These are phyloP conservation scores for Epichloe sibirici DNA, from an alignment of 2,329 filamentous ascomycete genomes.

Conservation along the genomic window DNA sequence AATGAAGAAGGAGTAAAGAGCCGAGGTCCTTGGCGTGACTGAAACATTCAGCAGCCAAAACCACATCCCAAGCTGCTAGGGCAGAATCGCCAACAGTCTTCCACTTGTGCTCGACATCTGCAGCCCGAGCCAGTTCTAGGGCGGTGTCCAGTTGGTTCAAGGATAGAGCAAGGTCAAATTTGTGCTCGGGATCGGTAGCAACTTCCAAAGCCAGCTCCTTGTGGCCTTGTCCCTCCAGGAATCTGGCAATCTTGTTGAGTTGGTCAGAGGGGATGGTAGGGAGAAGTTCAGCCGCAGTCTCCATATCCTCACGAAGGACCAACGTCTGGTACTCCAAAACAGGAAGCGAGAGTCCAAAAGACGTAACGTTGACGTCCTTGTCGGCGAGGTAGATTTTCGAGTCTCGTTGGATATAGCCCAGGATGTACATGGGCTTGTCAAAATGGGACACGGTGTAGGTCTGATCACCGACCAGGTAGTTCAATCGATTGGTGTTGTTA, in stretches of 20 bases:
- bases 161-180: slow-evolving; percentile 80
- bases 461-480: slow-evolving; percentile 96
- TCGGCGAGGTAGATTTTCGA: slow-evolving; percentile 91
- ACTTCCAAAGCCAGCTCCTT: slow-evolving; percentile 93
- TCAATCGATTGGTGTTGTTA: slow-evolving; percentile 88
- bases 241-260: slow-evolving; percentile 95
- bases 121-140: slow-evolving; percentile 67
- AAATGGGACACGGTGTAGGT: slow-evolving; percentile 97
- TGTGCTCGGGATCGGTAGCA: slow-evolving; percentile 88
- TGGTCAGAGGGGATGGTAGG: slow-evolving; percentile 79
- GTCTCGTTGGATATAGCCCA: slow-evolving; percentile 91
- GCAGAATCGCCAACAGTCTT: slow-evolving; percentile 93
- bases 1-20: slow-evolving; percentile 77
- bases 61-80: slow-evolving; percentile 73
- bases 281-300: slow-evolving; percentile 76
- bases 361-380: slow-evolving; percentile 87
- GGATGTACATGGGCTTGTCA: slow-evolving; percentile 85
- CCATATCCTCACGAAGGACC: slow-evolving; percentile 86
- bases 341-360: slow-evolving; percentile 78
- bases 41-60: slow-evolving; percentile 87
- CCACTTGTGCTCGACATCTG: slow-evolving; percentile 94
- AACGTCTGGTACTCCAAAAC: slow-evolving; percentile 96
- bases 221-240: slow-evolving; percentile 92
- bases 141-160: slow-evolving; percentile 78
- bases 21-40: slow-evolving; percentile 81